phyloP scores from a whole-genome alignment of 371 early-diverging fungal genomes.

The Circinella minor region DNA sequence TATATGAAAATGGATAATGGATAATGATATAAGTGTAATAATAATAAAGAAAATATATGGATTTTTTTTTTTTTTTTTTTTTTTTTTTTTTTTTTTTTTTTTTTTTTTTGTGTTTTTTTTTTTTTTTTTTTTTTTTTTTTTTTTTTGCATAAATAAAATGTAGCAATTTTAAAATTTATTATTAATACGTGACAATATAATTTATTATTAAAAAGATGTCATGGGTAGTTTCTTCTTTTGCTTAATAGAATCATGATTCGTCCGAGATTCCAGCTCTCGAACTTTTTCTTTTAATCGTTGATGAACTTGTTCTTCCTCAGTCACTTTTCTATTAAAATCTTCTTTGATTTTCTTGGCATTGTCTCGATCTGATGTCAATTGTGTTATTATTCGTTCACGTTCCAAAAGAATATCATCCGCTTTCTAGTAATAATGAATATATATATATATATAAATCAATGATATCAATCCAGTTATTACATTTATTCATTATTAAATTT shows the following conservation, averaged over 20 bases:
- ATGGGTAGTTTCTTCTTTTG: neutral
- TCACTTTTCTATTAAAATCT: neutral
- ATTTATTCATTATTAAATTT: too few relatives aligned
- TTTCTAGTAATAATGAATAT: conserved; percentile 4
- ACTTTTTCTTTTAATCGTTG: conserved; percentile 14
- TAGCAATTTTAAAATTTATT: too few relatives aligned
- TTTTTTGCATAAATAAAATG: too few relatives aligned
- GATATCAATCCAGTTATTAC: neutral
- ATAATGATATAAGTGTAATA: too few relatives aligned
- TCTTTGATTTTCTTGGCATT: neutral
- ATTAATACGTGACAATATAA: neutral
- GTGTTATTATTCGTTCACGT: conserved; percentile 12
- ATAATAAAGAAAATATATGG: too few relatives aligned
- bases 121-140: too few relatives aligned
- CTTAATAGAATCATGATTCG: neutral
- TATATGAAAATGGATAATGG: too few relatives aligned
- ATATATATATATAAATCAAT: neutral
- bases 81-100: too few relatives aligned
- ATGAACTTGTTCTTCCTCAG: conserved; percentile 8
- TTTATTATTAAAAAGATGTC: neutral
- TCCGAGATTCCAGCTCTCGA: conserved; percentile 18
- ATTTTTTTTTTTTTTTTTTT: too few relatives aligned
- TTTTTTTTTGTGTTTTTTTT: too few relatives aligned
- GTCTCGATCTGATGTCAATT: neutral
- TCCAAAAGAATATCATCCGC: conserved; percentile 14